Base-by-base conservation (phyloP, 2,329 filamentous ascomycete genomes). In the Drechslerella coelobrocha region DNA sequence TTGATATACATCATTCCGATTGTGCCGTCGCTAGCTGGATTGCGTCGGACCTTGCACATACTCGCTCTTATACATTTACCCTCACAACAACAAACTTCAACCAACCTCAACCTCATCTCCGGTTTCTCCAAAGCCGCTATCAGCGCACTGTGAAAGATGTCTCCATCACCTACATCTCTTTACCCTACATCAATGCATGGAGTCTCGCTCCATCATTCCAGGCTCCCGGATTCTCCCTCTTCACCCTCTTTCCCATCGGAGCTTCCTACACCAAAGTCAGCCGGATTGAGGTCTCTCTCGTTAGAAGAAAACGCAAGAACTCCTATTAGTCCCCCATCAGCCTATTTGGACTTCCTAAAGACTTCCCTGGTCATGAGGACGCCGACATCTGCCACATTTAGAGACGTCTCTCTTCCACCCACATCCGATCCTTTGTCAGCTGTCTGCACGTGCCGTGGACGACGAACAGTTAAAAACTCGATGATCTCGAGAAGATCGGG, bases 281-380 rank as follows among this genome's bases (percentile, higher is more conserved):
- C 65, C 4, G 65, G 65, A n/a, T 56, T 69, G 19, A 69, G 61
- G 47, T 69, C 65, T 23, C 21, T 69, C 29, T 69, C 65, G 7
- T 51, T 69, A 17, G 83, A 89, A 62, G 84, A 87, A 68, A 80
- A 83, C 47, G 80, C 86, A 65, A 89, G 87, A 80, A 97, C 92
- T 2, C 92, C 92, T 52, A 96, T 97, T 78, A 95, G 90, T 55
- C 93, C 93, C 56, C 93, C 93, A 2, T 83, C 85, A 21, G 92
- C 93, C 65, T 97, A 97, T 78, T 89, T 91, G 74, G 92, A 97
- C 77, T 97, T 97, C 78, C 87, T 97, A 73, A 93, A 92, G 80
- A 87, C 88, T 69, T 86, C 95, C 80, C 88, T 88, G 17, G 83
- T 92, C 66, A 86, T 87, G 77, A 91, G 88, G 73, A 89, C 90